Evolutionary conservation across 495 filamentous ascomycete species (phyloP).

Genomic region (Wilcoxina mikolae): DNA sequence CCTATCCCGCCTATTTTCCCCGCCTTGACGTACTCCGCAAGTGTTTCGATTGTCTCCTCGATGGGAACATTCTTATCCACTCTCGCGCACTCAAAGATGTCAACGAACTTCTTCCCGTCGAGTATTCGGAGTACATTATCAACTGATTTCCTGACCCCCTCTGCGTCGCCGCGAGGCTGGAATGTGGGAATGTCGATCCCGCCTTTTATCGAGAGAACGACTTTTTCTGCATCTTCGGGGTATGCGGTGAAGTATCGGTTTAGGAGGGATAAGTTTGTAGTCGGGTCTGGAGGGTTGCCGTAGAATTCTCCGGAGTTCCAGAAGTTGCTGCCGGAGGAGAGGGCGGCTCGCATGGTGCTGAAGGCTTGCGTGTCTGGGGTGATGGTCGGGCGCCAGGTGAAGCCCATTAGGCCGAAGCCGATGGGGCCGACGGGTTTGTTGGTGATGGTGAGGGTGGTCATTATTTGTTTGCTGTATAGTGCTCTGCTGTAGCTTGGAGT

Average conservation of each 20-base stretch:
- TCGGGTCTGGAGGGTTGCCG: slow-evolving; percentile 41
- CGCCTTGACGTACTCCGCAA: slow-evolving; percentile 51
- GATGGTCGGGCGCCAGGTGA: slow-evolving; percentile 52
- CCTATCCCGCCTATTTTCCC: slow-evolving; percentile 66
- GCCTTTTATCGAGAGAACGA: slow-evolving; percentile 53
- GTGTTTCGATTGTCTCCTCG: slow-evolving; percentile 35
- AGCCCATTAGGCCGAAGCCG: slow-evolving; percentile 49
- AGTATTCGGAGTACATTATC: slow-evolving; percentile 50
- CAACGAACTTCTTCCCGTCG: slow-evolving; percentile 61
- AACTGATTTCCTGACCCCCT: slow-evolving; percentile 48
- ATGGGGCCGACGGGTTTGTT: slow-evolving; percentile 40
- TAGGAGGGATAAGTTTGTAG: slow-evolving; percentile 52
- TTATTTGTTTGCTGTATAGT: no score
- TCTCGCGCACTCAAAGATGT: slow-evolving; percentile 61
- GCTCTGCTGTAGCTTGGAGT: no score
- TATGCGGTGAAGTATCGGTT: slow-evolving; percentile 52
- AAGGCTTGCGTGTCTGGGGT: slow-evolving; percentile 27
- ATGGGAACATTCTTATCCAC: slow-evolving; percentile 11
- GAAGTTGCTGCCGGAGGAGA: slow-evolving; percentile 27
- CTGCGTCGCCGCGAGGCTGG: slow-evolving; percentile 44
- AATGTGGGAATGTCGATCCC: slow-evolving; percentile 31
- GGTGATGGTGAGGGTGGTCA: slow-evolving; percentile 35
- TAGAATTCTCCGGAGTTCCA: slow-evolving; percentile 80
- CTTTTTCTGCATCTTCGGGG: slow-evolving; percentile 51
- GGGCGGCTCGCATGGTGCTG: slow-evolving; percentile 20